These are phyloP conservation scores for Orbilia javanica DNA, from an alignment of 2,329 filamentous ascomycete genomes.

Conservation along the genomic window DNA sequence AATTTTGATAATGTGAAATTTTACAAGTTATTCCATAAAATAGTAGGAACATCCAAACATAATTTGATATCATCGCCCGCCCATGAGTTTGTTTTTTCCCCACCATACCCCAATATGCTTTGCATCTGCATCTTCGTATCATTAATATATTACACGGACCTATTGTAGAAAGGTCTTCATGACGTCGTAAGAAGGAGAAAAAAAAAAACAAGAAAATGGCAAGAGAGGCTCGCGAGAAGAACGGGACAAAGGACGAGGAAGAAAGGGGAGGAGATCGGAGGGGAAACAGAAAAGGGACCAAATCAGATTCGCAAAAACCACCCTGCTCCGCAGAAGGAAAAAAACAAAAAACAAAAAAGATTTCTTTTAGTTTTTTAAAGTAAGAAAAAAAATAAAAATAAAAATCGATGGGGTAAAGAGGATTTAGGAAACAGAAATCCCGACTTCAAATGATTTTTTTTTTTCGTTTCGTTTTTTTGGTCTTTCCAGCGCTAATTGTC, in stretches of 20 bases:
- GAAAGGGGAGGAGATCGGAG: neutral
- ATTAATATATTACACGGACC: constrained; percentile 28
- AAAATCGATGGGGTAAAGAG: too few species aligned
- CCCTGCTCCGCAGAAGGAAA: neutral
- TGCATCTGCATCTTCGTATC: neutral
- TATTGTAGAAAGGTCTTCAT: neutral
- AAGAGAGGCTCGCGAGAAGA: neutral
- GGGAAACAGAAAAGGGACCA: neutral
- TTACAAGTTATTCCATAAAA: too few species aligned
- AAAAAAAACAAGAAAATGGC: neutral
- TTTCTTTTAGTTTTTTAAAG: neutral
- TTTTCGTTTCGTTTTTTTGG: neutral
- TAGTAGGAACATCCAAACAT: too few species aligned
- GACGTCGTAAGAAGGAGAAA: neutral
- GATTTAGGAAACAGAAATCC: too few species aligned
- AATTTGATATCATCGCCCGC: too few species aligned
- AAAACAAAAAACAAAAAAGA: neutral
- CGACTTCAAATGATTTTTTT: neutral
- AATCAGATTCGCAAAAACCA: neutral
- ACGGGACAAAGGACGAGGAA: too few species aligned
- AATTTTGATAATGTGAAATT: too few species aligned
- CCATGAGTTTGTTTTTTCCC: too few species aligned
- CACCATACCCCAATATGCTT: too few species aligned
- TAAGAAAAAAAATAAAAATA: too few species aligned
- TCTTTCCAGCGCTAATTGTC: constrained; percentile 10